Evolutionary conservation across 164 flowering plant species (phyloP).

Genomic region (Annona squamosa): DNA sequence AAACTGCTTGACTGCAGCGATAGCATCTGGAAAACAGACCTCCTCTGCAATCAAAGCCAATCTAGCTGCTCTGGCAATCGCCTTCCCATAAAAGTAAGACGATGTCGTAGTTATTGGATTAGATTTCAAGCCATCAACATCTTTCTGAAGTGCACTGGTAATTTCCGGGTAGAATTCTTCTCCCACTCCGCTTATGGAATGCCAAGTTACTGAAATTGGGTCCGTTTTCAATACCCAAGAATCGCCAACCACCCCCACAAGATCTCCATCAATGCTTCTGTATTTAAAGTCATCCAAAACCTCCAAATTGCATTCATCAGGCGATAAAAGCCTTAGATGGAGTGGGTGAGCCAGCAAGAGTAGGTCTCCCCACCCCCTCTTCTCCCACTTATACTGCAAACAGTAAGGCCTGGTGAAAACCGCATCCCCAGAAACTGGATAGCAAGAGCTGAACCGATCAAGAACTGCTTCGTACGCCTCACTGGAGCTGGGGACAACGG

Average conservation of each 20-base stretch:
- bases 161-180: conserved; percentile 48
- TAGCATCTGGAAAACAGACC: conserved; percentile 43
- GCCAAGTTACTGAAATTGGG: conserved; percentile 75
- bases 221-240: conserved; percentile 57
- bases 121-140: conserved; percentile 46
- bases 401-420: conserved; percentile 41
- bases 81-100: conserved; percentile 85
- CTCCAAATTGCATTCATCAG: conserved; percentile 19
- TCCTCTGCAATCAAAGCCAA: conserved; percentile 89
- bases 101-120: conserved; percentile 42
- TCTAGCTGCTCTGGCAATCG: conserved; percentile 86
- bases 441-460: conserved; percentile 69
- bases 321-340: conserved; percentile 47
- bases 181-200: conserved; percentile 40
- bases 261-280: conserved; percentile 84
- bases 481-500: conserved; percentile 44
- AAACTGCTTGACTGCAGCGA: conserved; percentile 48
- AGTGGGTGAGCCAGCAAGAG: conserved; percentile 83
- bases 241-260: conserved; percentile 87
- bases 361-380: conserved; percentile 78
- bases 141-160: conserved; percentile 43
- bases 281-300: conserved; percentile 62
- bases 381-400: conserved; percentile 81
- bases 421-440: conserved; percentile 68
- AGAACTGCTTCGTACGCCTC: conserved; percentile 36